Percentiles rank a stretch among this genome's conserved stretches.
phyloP scores from a whole-genome alignment of 2,329 filamentous ascomycete genomes.

The Alternaria arbusti region DNA sequence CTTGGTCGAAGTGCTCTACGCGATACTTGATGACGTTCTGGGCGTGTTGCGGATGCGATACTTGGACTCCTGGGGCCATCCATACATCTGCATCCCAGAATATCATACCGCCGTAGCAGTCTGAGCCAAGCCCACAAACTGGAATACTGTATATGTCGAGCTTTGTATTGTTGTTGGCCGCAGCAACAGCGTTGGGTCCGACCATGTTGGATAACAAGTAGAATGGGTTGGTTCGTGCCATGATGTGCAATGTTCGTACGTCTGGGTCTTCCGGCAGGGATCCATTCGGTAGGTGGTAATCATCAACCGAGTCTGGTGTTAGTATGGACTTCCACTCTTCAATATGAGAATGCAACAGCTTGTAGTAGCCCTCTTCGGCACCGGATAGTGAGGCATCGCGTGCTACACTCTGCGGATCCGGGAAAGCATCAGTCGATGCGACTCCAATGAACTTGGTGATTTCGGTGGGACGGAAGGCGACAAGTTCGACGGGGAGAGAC shows the following conservation, averaged over 20 bases:
- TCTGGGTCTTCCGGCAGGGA: slow-evolving; percentile 63
- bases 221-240: slow-evolving; percentile 62
- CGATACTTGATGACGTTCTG: slow-evolving; percentile 71
- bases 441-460: slow-evolving; percentile 72
- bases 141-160: slow-evolving; percentile 69
- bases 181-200: slow-evolving; percentile 60
- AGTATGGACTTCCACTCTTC: slow-evolving; percentile 68
- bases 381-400: slow-evolving; percentile 61
- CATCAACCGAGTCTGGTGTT: slow-evolving; percentile 67
- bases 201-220: slow-evolving; percentile 64
- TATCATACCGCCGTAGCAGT: slow-evolving; percentile 70
- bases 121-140: slow-evolving; percentile 71
- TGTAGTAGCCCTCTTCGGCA: slow-evolving; percentile 61
- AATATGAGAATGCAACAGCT: slow-evolving; percentile 62
- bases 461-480: slow-evolving; percentile 59
- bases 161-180: slow-evolving; percentile 55
- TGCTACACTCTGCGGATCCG: slow-evolving; percentile 62
- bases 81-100: slow-evolving; percentile 72
- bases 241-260: slow-evolving; percentile 64
- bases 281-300: slow-evolving; percentile 64
- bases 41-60: slow-evolving; percentile 67
- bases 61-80: slow-evolving; percentile 71
- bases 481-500: slow-evolving; percentile 60
- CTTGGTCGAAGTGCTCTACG: slow-evolving; percentile 64
- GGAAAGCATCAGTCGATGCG: slow-evolving; percentile 72